Base-by-base conservation (phyloP, 2,329 filamentous ascomycete genomes). In the Periconia digitata region DNA sequence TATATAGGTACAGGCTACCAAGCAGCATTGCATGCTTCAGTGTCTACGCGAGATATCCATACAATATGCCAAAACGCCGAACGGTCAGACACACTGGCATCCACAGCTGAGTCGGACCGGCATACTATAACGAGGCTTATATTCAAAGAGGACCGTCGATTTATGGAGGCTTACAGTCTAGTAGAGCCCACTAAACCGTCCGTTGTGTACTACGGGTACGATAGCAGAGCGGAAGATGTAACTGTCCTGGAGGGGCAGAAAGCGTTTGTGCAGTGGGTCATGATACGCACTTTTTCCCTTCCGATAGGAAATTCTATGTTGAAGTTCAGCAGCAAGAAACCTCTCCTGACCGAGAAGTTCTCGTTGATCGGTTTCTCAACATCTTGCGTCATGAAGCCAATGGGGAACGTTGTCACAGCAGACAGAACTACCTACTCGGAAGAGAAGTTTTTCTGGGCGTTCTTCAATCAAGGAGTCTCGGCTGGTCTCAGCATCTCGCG, bases 391-490 rank as follows among this genome's bases (percentile, higher is more conserved):
- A 92, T 99, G 77, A 94, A 91, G 65, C 94, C 95, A 2, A 86
- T 88, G 52, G 94, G 95, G 55, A 91, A 91, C 29, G 95, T 90
- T 2, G 88, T 99, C 23, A 92, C 90, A n/a, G 91, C 94, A 6
- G 94, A 99, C 65, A 90, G 92, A 62, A 79, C 81, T 6, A 78
- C 87, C 2, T 95, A 95, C 63, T 92, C 89, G 0, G 94, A 99
- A 72, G 94, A 99, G 62, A 97, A 95, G 71, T 90, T 96, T 35
- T 92, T 90, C 65, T 99, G 94, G 94, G 92, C 92, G 0, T 99
- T 96, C 72, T 99, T 99, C 72, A 94, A 99, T 68, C 90, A 95
- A 49, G 94, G 94, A 6, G 92, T 95, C 23, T 88, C 92, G n/a
- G 90, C 89, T 20, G 94, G 94, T 3, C 75, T 99, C 21, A 89